Percentiles rank a stretch among this genome's conserved stretches.
phyloP scores from a whole-genome alignment of 768 basidiomycete genomes.

The Sporobolomyces phaffii region DNA sequence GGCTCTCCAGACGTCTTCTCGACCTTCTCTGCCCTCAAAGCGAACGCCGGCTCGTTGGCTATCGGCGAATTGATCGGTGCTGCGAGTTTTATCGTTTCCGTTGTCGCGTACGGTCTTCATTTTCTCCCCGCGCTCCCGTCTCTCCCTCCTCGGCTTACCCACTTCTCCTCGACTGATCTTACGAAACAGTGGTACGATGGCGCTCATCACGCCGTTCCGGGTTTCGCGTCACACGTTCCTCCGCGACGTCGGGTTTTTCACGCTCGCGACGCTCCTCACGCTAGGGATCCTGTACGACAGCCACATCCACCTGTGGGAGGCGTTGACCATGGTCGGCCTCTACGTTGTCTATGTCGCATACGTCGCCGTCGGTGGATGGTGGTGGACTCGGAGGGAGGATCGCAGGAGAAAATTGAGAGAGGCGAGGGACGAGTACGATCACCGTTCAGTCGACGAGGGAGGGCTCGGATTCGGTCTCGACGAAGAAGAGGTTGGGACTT shows the following conservation, averaged over 20 bases:
- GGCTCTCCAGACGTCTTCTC: constrained; percentile 95
- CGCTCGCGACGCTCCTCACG: constrained; percentile 68
- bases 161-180: neutral
- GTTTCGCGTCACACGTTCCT: constrained; percentile 75
- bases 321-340: constrained; percentile 61
- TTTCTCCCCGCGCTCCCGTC: neutral
- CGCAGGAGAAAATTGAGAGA: constrained; percentile 52
- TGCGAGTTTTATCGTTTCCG: constrained; percentile 89
- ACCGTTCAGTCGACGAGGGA: constrained; percentile 16
- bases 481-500: constrained; percentile 62
- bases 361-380: constrained; percentile 72
- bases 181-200: constrained; percentile 69
- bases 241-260: constrained; percentile 91
- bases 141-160: neutral
- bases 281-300: constrained; percentile 73
- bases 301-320: constrained; percentile 65
- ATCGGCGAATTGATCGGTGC: constrained; percentile 93
- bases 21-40: constrained; percentile 86
- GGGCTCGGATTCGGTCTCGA: neutral
- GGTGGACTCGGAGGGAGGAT: constrained; percentile 59
- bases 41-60: constrained; percentile 77
- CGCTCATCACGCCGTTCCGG: constrained; percentile 87
- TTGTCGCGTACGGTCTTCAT: constrained; percentile 58
- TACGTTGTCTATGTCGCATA: constrained; percentile 71
- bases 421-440: constrained; percentile 46